Conservation (phyloP, 768 basidiomycete species). For the Calvatia gigantea region DNA sequence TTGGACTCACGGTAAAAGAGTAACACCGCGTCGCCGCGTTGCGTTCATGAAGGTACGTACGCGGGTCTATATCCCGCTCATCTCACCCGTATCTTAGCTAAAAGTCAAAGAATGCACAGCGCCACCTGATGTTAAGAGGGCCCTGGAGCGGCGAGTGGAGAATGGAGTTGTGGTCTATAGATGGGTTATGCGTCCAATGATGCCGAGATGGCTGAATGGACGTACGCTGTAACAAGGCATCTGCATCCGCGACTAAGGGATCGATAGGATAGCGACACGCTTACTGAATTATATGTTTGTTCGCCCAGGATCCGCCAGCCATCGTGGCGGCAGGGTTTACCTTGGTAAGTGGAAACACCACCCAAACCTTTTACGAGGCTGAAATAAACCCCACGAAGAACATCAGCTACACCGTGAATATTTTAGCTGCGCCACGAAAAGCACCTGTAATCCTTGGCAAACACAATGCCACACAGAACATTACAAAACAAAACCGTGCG, state of each 20-base stretch:
- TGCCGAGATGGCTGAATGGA: constrained; percentile 1
- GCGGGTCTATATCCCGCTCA: not conserved
- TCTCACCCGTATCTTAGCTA: no score
- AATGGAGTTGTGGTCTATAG: not conserved
- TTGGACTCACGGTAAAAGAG: not conserved
- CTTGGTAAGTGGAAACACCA: not conserved
- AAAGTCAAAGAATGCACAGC: not conserved
- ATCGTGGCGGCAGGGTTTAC: not conserved
- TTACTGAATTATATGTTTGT: not conserved
- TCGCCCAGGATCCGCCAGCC: not conserved
- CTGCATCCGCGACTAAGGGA: not conserved
- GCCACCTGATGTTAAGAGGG: not conserved
- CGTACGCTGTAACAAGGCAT: not conserved
- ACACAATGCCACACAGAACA: no score
- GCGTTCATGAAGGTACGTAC: not conserved
- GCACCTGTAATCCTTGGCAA: no score
- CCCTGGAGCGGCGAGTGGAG: not conserved
- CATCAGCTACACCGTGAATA: no score
- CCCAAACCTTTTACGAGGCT: no score
- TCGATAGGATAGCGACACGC: not conserved
- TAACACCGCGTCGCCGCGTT: not conserved
- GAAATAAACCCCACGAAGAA: no score
- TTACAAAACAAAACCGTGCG: no score
- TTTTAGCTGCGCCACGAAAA: no score
- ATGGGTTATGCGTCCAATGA: not conserved